Conservation (phyloP, 345 rosid species). For the Bruguiera parviflora region DNA sequence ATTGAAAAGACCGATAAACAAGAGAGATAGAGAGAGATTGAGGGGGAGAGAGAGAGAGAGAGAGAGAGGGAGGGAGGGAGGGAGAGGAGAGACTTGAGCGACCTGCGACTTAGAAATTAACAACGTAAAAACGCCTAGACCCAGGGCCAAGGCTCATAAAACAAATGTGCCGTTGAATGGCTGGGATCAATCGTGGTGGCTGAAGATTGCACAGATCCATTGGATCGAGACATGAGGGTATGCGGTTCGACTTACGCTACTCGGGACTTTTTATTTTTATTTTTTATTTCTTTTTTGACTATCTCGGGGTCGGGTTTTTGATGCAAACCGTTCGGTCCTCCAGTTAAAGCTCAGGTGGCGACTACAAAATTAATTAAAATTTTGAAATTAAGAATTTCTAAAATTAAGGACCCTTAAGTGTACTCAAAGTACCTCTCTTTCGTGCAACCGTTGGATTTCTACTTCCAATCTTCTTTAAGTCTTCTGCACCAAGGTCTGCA, state of each 20-base stretch:
- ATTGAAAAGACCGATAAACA: background rate
- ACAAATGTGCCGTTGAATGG: conserved; percentile 27
- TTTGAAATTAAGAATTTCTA: no score
- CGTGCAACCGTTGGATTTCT: no score
- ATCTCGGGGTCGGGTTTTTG: no score
- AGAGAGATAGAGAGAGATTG: conserved; percentile 1
- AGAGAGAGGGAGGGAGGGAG: background rate
- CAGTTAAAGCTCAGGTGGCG: no score
- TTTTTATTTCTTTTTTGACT: no score
- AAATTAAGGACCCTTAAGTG: no score
- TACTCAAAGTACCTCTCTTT: no score
- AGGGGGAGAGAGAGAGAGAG: no score
- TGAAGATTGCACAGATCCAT: conserved; percentile 22
- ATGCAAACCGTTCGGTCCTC: no score
- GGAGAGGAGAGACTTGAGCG: conserved; percentile 2
- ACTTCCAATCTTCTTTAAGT: conserved; percentile 13
- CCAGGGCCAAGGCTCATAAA: conserved; percentile 25
- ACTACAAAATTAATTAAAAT: no score
- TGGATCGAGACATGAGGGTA: conserved; percentile 33
- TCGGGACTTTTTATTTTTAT: background rate
- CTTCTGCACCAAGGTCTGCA: conserved; percentile 28
- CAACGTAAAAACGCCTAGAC: conserved; percentile 35
- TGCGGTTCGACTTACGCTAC: conserved; percentile 50
- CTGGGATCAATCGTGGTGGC: conserved; percentile 36
- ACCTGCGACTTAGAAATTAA: conserved; percentile 41